Evolutionary conservation across 306 rosid species (phyloP).

Genomic region (Cucurbita moschata): DNA sequence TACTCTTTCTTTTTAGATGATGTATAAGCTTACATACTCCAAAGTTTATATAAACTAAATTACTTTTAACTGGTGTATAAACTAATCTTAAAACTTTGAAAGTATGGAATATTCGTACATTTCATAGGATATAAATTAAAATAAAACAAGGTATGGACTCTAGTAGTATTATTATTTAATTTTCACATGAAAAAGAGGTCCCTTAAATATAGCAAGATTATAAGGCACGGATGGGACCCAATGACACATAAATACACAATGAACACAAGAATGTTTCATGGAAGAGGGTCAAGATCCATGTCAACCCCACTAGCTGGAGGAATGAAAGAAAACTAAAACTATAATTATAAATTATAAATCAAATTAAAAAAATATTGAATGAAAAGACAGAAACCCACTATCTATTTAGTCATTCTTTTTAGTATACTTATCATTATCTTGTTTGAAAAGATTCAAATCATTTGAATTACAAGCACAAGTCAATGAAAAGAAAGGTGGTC

Average conservation of each 20-base stretch:
- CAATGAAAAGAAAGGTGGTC: conserved; percentile 64
- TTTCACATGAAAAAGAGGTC: conserved; percentile 28
- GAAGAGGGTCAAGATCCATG: conserved; percentile 82
- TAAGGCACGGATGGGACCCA: conserved; percentile 12
- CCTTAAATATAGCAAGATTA: conserved; percentile 41
- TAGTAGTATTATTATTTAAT: too few species aligned
- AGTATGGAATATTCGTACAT: too few species aligned
- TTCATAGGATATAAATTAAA: too few species aligned
- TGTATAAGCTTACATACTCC: too few species aligned
- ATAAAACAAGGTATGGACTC: too few species aligned
- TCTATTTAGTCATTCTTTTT: conserved; percentile 25
- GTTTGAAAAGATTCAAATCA: conserved; percentile 11
- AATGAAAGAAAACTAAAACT: conserved; percentile 15
- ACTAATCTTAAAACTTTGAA: too few species aligned
- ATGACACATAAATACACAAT: conserved; percentile 31
- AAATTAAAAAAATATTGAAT: not conserved
- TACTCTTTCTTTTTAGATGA: too few species aligned
- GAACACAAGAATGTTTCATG: conserved; percentile 61
- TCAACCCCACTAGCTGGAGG: conserved; percentile 59
- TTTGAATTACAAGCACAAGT: conserved; percentile 29
- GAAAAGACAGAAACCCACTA: conserved; percentile 46
- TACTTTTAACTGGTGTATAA: too few species aligned
- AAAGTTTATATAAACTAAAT: too few species aligned
- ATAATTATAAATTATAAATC: too few species aligned
- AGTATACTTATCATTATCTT: conserved; percentile 36